phyloP scores from a whole-genome alignment of 1,284 basidiomycete genomes.

The Pseudozyma hubeiensis region DNA sequence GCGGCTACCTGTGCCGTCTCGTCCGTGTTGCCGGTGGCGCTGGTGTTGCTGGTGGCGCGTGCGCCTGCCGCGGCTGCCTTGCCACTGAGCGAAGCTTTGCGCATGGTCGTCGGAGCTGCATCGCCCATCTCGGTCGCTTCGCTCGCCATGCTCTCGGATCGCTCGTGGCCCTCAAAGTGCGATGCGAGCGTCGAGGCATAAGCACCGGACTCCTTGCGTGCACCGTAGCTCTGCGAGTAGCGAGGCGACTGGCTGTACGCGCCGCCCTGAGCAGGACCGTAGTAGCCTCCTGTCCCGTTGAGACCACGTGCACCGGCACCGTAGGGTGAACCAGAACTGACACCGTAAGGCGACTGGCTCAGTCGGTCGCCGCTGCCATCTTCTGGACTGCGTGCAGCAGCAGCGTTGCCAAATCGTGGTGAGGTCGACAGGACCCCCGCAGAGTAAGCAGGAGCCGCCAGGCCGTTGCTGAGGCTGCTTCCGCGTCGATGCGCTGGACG shows the following conservation, averaged over 20 bases:
- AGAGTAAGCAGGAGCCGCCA: constrained; percentile 39
- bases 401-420: constrained; percentile 37
- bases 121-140: constrained; percentile 49
- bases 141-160: constrained; percentile 53
- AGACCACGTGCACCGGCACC: constrained; percentile 29
- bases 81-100: constrained; percentile 15
- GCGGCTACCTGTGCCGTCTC: constrained; percentile 65
- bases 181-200: constrained; percentile 35
- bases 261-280: constrained; percentile 31
- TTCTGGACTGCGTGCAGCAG: constrained; percentile 21
- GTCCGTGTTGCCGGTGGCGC: constrained; percentile 44
- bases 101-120: constrained; percentile 12
- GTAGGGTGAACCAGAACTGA: constrained; percentile 35
- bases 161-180: constrained; percentile 51
- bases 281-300: constrained; percentile 39
- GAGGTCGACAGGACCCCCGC: constrained; percentile 49
- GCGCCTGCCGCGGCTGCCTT: constrained; percentile 16
- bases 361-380: constrained; percentile 25
- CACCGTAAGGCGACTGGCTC: constrained; percentile 43
- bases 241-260: constrained; percentile 46
- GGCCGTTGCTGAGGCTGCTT: constrained; percentile 54
- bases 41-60: constrained; percentile 43
- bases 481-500: constrained; percentile 45
- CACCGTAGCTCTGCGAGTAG: constrained; percentile 38
- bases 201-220: constrained; percentile 41